phyloP scores from a whole-genome alignment of 345 rosid species.

The Adansonia digitata region DNA sequence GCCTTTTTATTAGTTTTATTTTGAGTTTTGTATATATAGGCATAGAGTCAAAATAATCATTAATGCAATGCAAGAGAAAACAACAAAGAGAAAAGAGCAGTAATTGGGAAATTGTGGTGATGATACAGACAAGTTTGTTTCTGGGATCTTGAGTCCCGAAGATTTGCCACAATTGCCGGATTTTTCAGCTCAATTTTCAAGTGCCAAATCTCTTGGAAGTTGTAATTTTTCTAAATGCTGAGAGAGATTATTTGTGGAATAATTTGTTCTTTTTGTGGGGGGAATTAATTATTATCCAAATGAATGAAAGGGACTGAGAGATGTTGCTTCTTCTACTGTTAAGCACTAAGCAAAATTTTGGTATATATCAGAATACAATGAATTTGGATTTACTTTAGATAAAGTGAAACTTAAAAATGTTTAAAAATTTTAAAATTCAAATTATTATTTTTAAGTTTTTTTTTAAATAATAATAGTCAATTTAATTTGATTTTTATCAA shows the following conservation, averaged over 20 bases:
- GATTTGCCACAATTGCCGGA: slow-evolving; percentile 2
- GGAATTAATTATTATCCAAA: background rate
- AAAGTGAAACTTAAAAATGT: no score
- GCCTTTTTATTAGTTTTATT: background rate
- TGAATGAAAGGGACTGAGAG: background rate
- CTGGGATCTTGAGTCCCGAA: background rate
- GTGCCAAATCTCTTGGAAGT: slow-evolving; percentile 21
- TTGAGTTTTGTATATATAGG: slow-evolving; percentile 22
- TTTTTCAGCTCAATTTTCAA: background rate
- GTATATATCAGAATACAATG: no score
- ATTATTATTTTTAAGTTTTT: no score
- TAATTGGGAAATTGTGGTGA: background rate
- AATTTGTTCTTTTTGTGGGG: background rate
- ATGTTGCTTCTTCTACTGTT: background rate
- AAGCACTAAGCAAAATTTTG: slow-evolving; percentile 3
- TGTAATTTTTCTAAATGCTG: slow-evolving; percentile 8
- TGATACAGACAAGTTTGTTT: background rate
- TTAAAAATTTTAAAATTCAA: no score
- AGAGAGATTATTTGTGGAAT: background rate
- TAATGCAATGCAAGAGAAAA: slow-evolving; percentile 13
- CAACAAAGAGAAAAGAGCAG: background rate
- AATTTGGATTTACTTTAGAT: no score
- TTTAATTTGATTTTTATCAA: no score
- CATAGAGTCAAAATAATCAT: slow-evolving; percentile 16
- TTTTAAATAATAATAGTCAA: no score